Base-by-base conservation (phyloP, 169 alveolate genomes). In the Plasmodium knowlesi region DNA sequence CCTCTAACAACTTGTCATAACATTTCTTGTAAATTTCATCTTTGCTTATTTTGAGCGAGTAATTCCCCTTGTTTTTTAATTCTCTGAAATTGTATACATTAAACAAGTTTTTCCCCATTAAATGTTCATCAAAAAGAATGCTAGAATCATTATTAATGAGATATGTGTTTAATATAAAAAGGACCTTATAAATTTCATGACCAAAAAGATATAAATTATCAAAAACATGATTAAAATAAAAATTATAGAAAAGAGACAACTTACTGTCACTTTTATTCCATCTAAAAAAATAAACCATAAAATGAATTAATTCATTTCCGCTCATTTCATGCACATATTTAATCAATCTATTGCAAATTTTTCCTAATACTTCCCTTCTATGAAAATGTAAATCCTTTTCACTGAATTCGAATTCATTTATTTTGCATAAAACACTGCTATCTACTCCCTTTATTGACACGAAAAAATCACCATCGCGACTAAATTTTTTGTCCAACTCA, bases 231-330 rank as follows among this genome's bases (percentile, higher is more conserved):
- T 86, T 86, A 54, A 86, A 86, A 76, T 86, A 86, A 76, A 74
- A 86, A 57, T 86, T 86, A 53, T 86, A 86, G 71, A 86, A 86
- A 74, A 86, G 81, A 70, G 43, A 50, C 80, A 86, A 86, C 39
- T 70, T 74, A 34, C 67, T 86, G 71, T 86, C 88, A 78, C 70
- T 46, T 78, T 86, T 86, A 76, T 76, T 86, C 93, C 93, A 86
- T 86, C 81, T 86, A 86, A 25, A 86, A 76, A 86, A 86, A 41
- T 74, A 74, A 86, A 86, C 46, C 73, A 86, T 74, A 76, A 86
- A 86, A 78, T 74, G 84, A 86, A 86, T 86, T 70, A 86, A 76
- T 74, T 86, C 93, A 57, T 86, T 86, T 86, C 93, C 93, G 67
- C 61, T 74, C 50, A 86, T 53, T 74, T 86, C 93, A 86, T 86